A percentile compares a stretch with the other conserved stretches of the same genome.
These are phyloP conservation scores for Oehlia diaphana DNA, from an alignment of 192 early-diverging fungal genomes.

Conservation along the genomic window DNA sequence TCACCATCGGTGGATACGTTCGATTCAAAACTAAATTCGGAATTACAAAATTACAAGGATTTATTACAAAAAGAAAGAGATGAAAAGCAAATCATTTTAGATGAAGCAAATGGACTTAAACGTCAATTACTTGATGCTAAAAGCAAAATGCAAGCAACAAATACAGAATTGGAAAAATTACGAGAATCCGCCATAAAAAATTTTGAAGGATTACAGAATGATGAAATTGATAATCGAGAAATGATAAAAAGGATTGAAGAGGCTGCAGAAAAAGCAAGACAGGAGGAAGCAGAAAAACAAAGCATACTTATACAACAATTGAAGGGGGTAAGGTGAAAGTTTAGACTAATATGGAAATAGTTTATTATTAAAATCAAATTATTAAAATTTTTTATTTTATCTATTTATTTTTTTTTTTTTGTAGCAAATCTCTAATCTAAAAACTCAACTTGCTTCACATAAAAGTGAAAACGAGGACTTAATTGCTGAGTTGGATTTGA, in stretches of 20 bases:
- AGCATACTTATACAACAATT: conserved; percentile 1
- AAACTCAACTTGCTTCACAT: conserved; percentile 8
- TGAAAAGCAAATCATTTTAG: background rate
- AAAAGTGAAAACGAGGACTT: conserved; percentile 18
- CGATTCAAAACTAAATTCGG: background rate
- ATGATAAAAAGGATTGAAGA: background rate
- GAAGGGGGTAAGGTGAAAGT: background rate
- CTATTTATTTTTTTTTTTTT: background rate
- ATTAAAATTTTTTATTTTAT: too few relatives aligned
- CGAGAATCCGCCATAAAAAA: background rate
- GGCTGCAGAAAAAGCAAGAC: conserved; percentile 7
- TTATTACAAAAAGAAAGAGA: conserved; percentile 12
- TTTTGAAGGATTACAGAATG: background rate
- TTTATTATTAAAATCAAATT: too few relatives aligned
- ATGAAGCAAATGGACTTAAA: background rate
- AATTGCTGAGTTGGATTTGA: conserved; percentile 18
- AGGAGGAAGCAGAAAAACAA: conserved; percentile 23
- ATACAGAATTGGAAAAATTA: background rate
- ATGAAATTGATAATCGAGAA: background rate
- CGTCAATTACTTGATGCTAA: conserved; percentile 11
- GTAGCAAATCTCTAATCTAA: conserved; percentile 28
- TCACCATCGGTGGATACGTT: background rate
- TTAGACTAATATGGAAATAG: too few relatives aligned
- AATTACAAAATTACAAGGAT: background rate
- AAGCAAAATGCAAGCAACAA: background rate